Conservation (phyloP, 1,284 basidiomycete species). For the Leccinum angustisporum region DNA sequence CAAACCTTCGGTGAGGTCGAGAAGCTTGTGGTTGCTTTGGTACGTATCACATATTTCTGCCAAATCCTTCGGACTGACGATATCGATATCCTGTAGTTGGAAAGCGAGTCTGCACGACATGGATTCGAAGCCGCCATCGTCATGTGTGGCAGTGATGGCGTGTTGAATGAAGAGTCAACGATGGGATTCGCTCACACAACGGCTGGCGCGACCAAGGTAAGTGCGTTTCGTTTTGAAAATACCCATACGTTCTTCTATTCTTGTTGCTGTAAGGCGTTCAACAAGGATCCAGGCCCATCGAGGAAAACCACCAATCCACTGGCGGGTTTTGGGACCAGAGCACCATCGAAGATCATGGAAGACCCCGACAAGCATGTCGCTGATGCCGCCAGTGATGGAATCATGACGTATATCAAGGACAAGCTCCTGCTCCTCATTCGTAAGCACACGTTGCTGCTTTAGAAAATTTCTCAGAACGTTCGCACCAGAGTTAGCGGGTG, state of each 20-base stretch:
- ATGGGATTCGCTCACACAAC: slow-evolving; percentile 3
- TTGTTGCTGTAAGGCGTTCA: neutral
- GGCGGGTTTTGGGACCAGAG: neutral
- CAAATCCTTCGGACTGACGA: neutral
- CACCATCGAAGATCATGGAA: neutral
- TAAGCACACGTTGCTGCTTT: neutral
- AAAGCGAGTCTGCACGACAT: neutral
- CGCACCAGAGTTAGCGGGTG: neutral
- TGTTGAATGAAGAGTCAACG: slow-evolving; percentile 2
- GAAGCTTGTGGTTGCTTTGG: neutral
- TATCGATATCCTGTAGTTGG: neutral
- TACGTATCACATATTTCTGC: neutral
- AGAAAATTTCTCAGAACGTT: neutral
- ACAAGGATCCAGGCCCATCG: neutral
- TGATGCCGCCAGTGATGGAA: neutral
- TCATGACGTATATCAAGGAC: neutral
- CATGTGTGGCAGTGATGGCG: slow-evolving; percentile 1
- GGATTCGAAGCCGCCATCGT: slow-evolving; percentile 3
- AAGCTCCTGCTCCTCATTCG: neutral
- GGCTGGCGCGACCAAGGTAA: neutral
- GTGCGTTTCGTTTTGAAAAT: neutral
- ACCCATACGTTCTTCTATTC: neutral
- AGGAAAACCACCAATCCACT: neutral
- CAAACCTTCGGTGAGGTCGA: neutral
- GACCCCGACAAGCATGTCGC: neutral